Evolutionary conservation across 352 stramenopile genomes (phyloP).

Genomic region (Globisporangium radiosum): DNA sequence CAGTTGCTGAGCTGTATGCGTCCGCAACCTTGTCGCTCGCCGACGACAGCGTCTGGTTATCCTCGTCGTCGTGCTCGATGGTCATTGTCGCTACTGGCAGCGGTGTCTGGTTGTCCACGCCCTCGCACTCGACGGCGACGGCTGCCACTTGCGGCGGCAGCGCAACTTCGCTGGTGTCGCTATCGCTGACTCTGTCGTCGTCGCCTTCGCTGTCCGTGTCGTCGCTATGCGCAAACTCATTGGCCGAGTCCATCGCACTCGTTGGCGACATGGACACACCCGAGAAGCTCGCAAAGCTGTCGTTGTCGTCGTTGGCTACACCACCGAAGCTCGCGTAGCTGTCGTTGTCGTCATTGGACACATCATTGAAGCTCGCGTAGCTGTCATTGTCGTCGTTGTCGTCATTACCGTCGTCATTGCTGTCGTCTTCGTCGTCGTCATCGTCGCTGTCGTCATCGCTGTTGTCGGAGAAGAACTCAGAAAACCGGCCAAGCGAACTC

Average conservation of each 20-base stretch:
- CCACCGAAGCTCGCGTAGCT: neutral
- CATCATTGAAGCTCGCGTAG: neutral
- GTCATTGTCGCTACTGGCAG: no score
- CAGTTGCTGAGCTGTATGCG: neutral
- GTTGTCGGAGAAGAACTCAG: slow-evolving; percentile 7
- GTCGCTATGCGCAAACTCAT: neutral
- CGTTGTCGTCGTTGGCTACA: neutral
- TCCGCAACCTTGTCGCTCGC: neutral
- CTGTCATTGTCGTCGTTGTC: neutral
- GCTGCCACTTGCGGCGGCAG: no score
- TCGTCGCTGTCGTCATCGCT: slow-evolving; percentile 12
- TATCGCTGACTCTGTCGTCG: neutral
- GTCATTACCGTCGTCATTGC: neutral
- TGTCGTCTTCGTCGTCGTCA: neutral
- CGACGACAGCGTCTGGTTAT: neutral
- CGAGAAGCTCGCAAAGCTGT: neutral
- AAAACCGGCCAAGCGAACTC: slow-evolving; percentile 13
- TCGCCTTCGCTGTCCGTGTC: slow-evolving; percentile 10
- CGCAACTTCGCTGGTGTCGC: neutral
- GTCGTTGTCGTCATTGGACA: neutral
- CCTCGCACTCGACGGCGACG: no score
- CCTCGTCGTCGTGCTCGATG: neutral
- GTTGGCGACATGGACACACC: neutral
- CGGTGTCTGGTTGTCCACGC: no score
- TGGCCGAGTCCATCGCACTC: neutral